Base-by-base conservation (phyloP, 768 basidiomycete species). In the Collybia nuda region DNA sequence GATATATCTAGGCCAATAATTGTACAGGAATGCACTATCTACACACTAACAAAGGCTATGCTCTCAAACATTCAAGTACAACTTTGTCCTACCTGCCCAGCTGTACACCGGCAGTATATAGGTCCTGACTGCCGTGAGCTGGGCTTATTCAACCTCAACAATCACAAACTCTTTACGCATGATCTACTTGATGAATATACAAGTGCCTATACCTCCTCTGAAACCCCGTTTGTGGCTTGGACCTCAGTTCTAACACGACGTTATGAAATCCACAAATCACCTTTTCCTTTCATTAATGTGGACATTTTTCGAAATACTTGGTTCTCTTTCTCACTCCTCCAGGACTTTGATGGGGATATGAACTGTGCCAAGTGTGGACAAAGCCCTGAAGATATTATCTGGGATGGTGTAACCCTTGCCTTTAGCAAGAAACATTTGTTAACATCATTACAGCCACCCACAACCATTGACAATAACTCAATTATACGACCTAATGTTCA, bases 61-160 rank as follows among this genome's bases (percentile, higher is more conserved):
- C 14, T 11, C 5, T 35, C 40, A 12, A 12, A 5, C 2, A 44
- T 48, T 9, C 14, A 53, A 29, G 3, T 53, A 8, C 52, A 53
- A 24, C 21, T 14, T 4, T 53, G 52, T 17, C 6, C 23, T 1
- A 11, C 8, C 5, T 53, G 47, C 21, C n/a, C 36, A 21, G 43
- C 40, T 3, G 11, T 21, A 18, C 38, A 44, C 21, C 40, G 40
- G n/a, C 40, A 38, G 6, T 64, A 47, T 24, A 63, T 72, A 40
- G 67, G 69, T 5, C 67, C 68, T 2, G 69, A 73, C 24, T 54
- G 56, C 8, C 17, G 50, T 6, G 45, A 57, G 2, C 11, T 57
- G 8, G 68, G 69, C 1, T 8, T 72, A 1, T 69, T 73, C 51
- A 73, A 73, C 50, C 62, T 57, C 32, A 70, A 73, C 38, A 70